Base-by-base conservation (phyloP, 2,329 filamentous ascomycete genomes). In the Neofusicoccum laricinum region DNA sequence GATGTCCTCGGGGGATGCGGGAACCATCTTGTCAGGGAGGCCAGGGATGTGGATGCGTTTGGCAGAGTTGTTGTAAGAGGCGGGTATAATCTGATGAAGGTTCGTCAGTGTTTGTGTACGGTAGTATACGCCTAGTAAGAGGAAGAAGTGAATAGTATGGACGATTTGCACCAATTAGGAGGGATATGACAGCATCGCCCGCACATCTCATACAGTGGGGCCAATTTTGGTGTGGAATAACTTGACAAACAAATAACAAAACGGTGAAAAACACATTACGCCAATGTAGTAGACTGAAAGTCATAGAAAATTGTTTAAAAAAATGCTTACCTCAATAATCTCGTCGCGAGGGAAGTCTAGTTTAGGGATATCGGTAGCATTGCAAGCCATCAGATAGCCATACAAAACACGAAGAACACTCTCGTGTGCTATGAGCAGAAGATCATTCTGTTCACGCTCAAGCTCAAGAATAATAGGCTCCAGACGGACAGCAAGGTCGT, bases 401-500 rank as follows among this genome's bases (percentile, higher is more conserved):
- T 99, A 99, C 3, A 99, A 85, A 25, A 99, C 95, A 48, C 95
- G 91, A 51, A 99, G 85, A n/a, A 99, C 95, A 59, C 92, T 96
- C 77, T 99, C 95, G 76, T 99, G 95, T 0, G 95, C 95, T 69
- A 99, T 97, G 73, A 99, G 97, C 61, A 99, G 85, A n/a, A 99
- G 85, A 75, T 99, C 95, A 69, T 96, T 96, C 71, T 97, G 92
- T 79, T 99, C 95, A 48, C 95, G 89, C 80, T 99, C 95, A 14
- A 99, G 86, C 76, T 99, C 95, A 34, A 99, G 86, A 73, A 99
- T 99, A 72, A 99, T 97, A 45, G 95, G 96, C 76, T 99, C 95
- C 51, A 99, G 87, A 21, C 95, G 91, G 66, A 99, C 95, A n/a
- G 95, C 95, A 48, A 99, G 88, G 73, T 99, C 95, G 75, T 99